Evolutionary conservation across 345 rosid genomes (phyloP).

Genomic region (Aethionema arabicum): DNA sequence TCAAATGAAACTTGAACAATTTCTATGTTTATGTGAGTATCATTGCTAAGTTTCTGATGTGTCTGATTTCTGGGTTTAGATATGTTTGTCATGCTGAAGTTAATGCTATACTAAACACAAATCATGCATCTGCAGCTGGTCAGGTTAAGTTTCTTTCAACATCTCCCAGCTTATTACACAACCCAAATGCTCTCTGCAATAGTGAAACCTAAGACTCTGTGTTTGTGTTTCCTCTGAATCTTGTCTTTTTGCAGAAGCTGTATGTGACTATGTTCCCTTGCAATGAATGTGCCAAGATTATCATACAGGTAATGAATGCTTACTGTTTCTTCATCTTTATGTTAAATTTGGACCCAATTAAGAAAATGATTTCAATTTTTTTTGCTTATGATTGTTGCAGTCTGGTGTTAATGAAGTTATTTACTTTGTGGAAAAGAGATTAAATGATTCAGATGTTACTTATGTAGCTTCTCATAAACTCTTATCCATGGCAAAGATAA

Average conservation of each 20-base stretch:
- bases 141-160: constrained; percentile 49
- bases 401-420: constrained; percentile 83
- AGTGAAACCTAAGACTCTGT: not conserved
- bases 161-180: not conserved
- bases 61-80: constrained; percentile 37
- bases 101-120: constrained; percentile 90
- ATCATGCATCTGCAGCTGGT: constrained; percentile 88
- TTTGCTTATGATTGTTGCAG: constrained; percentile 43
- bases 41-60: constrained; percentile 16
- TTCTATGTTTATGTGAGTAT: too few species aligned
- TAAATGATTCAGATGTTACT: constrained; percentile 44
- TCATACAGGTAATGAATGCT: constrained; percentile 62
- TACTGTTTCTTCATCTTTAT: constrained; percentile 24
- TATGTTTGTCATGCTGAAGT: constrained; percentile 99
- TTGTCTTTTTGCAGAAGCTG: constrained; percentile 65
- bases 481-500: constrained; percentile 78
- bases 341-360: constrained; percentile 20
- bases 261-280: constrained; percentile 99
- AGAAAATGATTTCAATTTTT: not conserved
- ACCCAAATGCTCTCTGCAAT: constrained; percentile 10
- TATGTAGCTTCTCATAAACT: constrained; percentile 84
- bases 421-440: constrained; percentile 77
- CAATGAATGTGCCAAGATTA: constrained; percentile 98
- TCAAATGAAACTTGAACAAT: not conserved
- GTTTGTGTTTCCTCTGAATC: constrained; percentile 17